Percentiles rank a stretch among this genome's conserved stretches.
phyloP scores from a whole-genome alignment of 2,329 filamentous ascomycete species.

The Alternaria gansuensis region DNA sequence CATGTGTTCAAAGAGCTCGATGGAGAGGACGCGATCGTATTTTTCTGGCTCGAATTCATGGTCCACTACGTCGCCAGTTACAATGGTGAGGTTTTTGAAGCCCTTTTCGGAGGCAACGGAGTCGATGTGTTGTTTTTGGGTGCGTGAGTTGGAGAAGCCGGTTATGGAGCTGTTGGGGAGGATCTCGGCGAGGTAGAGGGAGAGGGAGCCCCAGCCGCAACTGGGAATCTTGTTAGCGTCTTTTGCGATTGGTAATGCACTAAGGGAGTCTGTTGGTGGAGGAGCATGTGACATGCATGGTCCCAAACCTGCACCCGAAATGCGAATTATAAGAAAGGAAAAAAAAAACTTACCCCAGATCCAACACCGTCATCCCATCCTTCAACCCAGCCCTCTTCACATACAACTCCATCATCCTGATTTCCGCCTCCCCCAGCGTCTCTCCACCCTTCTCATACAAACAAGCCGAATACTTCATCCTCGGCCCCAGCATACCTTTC shows the following conservation, averaged over 20 bases:
- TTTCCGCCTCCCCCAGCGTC: slow-evolving; percentile 72
- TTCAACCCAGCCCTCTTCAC: slow-evolving; percentile 66
- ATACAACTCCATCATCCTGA: slow-evolving; percentile 71
- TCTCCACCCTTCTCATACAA: slow-evolving; percentile 66
- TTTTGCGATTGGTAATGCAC: not conserved
- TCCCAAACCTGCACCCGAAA: not conserved
- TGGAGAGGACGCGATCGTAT: slow-evolving; percentile 73
- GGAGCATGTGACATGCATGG: not conserved
- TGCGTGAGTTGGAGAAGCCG: slow-evolving; percentile 74
- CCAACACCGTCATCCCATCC: slow-evolving; percentile 69
- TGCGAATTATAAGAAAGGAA: slow-evolving; percentile 13
- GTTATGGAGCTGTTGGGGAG: slow-evolving; percentile 70
- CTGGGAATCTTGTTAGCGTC: slow-evolving; percentile 48
- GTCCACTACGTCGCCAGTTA: slow-evolving; percentile 72
- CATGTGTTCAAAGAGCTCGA: slow-evolving; percentile 80
- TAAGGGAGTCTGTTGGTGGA: not conserved
- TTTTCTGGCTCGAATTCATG: slow-evolving; percentile 67
- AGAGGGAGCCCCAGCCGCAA: slow-evolving; percentile 74
- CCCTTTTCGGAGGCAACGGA: slow-evolving; percentile 64
- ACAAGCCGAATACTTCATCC: slow-evolving; percentile 77
- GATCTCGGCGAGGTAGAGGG: slow-evolving; percentile 71
- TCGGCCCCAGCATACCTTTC: slow-evolving; percentile 67
- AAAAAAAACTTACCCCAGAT: slow-evolving; percentile 63
- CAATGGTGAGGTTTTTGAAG: slow-evolving; percentile 68
- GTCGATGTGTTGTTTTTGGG: slow-evolving; percentile 74